Evolutionary conservation across 495 filamentous ascomycete genomes (phyloP).

Genomic region (Pyronema domesticum): DNA sequence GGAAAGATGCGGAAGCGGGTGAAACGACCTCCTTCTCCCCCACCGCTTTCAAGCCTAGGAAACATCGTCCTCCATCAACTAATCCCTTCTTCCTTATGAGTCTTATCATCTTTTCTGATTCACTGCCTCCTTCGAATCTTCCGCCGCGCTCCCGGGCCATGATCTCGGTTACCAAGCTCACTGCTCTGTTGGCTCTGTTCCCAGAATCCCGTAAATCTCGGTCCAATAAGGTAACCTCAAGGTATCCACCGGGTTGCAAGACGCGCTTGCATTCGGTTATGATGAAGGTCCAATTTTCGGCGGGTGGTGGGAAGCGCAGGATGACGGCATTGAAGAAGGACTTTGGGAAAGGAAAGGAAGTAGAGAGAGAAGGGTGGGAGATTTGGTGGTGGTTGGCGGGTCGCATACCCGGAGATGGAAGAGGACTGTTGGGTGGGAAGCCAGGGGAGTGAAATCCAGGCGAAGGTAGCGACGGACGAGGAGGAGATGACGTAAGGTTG

Average conservation of each 20-base stretch:
- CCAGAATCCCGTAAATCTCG: slow-evolving; percentile 80
- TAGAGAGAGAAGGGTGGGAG: slow-evolving; percentile 45
- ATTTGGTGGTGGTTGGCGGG: slow-evolving; percentile 77
- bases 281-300: slow-evolving; percentile 64
- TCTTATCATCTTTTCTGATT: slow-evolving; percentile 60
- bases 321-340: slow-evolving; percentile 75
- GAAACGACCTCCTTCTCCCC: slow-evolving; percentile 34
- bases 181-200: slow-evolving; percentile 50
- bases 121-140: slow-evolving; percentile 36
- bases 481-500: slow-evolving; percentile 38
- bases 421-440: slow-evolving; percentile 30
- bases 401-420: slow-evolving; percentile 21
- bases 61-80: slow-evolving; percentile 65
- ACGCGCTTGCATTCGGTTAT: slow-evolving; percentile 73
- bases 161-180: slow-evolving; percentile 34
- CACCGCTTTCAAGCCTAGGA: slow-evolving; percentile 76
- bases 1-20: not conserved
- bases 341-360: slow-evolving; percentile 70
- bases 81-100: slow-evolving; percentile 65
- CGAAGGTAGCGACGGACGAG: slow-evolving; percentile 17
- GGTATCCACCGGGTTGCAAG: slow-evolving; percentile 70
- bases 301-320: slow-evolving; percentile 69
- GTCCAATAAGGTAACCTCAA: slow-evolving; percentile 74
- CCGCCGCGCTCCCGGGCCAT: slow-evolving; percentile 27
- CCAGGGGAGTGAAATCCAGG: slow-evolving; percentile 30